phyloP scores from a whole-genome alignment of 352 stramenopile genomes.

The Phytophthora quininea region DNA sequence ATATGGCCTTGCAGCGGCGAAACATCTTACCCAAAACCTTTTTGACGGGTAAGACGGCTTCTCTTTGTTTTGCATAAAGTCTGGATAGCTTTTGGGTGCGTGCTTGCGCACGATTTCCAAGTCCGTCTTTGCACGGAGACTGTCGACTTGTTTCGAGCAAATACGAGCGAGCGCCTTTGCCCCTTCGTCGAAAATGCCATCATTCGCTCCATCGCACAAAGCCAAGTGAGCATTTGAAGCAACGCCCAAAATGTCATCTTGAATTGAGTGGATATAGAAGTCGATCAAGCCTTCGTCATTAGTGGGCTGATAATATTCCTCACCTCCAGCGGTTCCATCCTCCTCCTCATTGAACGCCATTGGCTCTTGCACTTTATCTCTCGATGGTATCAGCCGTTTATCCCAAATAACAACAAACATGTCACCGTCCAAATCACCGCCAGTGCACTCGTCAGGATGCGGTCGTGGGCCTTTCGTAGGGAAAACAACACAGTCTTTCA shows the following conservation, averaged over 20 bases:
- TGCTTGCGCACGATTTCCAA: conserved; percentile 55
- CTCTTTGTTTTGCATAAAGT: conserved; percentile 83
- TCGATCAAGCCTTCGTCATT: conserved; percentile 59
- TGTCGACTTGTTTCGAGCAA: conserved; percentile 78
- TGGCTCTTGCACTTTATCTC: conserved; percentile 43
- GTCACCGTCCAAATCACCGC: conserved; percentile 83
- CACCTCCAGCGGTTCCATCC: conserved; percentile 16
- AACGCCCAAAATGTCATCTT: conserved; percentile 75
- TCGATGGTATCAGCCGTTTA: conserved; percentile 60
- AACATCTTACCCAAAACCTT: conserved; percentile 83
- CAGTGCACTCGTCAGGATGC: conserved; percentile 81
- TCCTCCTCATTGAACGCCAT: conserved; percentile 52
- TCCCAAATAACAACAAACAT: conserved; percentile 88
- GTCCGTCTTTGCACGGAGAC: conserved; percentile 60
- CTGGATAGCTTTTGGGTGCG: conserved; percentile 66
- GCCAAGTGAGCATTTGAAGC: conserved; percentile 83
- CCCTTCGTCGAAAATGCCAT: conserved; percentile 54
- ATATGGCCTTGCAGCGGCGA: conserved; percentile 60
- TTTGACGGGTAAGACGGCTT: conserved; percentile 68
- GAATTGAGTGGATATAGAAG: conserved; percentile 79
- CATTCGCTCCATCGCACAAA: conserved; percentile 50
- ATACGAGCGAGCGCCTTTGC: conserved; percentile 67
- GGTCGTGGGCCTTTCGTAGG: conserved; percentile 67
- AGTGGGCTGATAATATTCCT: conserved; percentile 37
- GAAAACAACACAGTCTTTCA: conserved; percentile 83